Base-by-base conservation (phyloP, 495 filamentous ascomycete species). In the Clavariopsis aquatica region DNA sequence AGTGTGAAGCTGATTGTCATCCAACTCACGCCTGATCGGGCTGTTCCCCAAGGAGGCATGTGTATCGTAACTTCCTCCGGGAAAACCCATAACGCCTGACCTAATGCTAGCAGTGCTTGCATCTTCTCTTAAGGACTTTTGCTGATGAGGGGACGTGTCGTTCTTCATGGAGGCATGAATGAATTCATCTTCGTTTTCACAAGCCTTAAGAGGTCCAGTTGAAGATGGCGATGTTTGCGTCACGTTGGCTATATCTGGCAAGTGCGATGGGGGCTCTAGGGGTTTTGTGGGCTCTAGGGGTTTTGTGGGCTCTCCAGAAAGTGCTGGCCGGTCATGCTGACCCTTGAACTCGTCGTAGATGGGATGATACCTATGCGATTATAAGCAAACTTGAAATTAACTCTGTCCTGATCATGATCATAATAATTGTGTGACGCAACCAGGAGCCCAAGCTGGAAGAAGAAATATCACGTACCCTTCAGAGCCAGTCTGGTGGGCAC, bases 21-120 rank as follows among this genome's bases (percentile, higher is more conserved):
- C 49, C 20, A 45, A 29, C 15, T 29, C 51, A 27, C 38, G 52
- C 17, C 38, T 52, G 31, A 36, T 36, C 27, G 52, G 52, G 13
- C 10, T 29, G 31, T 65, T 36, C 6, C 36, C 36, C 36, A 51
- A 10, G 5, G 62, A 57, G 34, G 56, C 64, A 49, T 66, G 56
- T n/a, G 20, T 49, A 13, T 62, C 27, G 15, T 34, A 9, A 12
- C 26, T 24, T 7, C 59, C 58, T 29, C 60, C 58, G 6, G 60
- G 52, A n/a, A 69, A 66, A 29, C 75, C 75, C 27, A 66, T 38
- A 10, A 72, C 60, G 31, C 75, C 73, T 41, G 73, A 75, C 60
- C 73, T 74, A 59, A 77, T 70, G 56, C 71, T 72, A 26, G 68
- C 60, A 1, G 49, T 63, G 65, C 74, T 77, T 22, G 62, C 57